Conservation (phyloP, 2,329 filamentous ascomycete genomes). For the Arthroderma sp. region DNA sequence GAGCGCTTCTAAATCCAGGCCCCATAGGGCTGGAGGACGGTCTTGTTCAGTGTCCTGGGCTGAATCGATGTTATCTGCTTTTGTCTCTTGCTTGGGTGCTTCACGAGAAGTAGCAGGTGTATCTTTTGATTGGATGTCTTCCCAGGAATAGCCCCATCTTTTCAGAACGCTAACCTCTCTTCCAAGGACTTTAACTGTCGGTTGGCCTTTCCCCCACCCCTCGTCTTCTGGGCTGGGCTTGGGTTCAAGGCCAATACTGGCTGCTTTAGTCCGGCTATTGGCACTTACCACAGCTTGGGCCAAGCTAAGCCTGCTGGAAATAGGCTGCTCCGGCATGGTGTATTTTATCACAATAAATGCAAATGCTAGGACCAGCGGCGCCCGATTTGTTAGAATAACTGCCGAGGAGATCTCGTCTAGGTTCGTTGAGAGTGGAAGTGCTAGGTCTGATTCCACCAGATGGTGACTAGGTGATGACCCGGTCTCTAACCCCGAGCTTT, state of each 20-base stretch:
- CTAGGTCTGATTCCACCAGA: conserved; percentile 20
- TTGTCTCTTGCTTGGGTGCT: conserved; percentile 1
- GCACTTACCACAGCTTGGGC: conserved; percentile 73
- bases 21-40: conserved; percentile 41
- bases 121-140: conserved; percentile 26
- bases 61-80: conserved; percentile 6
- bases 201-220: conserved; percentile 63
- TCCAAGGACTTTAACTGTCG: conserved; percentile 57
- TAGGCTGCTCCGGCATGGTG: conserved; percentile 75
- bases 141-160: conserved; percentile 58
- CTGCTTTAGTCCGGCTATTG: conserved; percentile 65
- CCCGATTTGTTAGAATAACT: conserved; percentile 60
- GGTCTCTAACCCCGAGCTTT: conserved; percentile 8
- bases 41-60: conserved; percentile 9
- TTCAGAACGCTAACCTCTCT: conserved; percentile 64
- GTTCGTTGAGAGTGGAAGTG: conserved; percentile 19
- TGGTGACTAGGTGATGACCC: conserved; percentile 16
- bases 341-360: conserved; percentile 58
- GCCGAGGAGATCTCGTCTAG: conserved; percentile 48
- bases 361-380: conserved; percentile 71
- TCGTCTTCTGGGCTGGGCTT: conserved; percentile 54
- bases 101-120: conserved; percentile 3
- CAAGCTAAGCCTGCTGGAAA: conserved; percentile 69
- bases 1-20: conserved; percentile 43
- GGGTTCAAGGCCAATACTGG: conserved; percentile 57